phyloP scores from a whole-genome alignment of 2,329 filamentous ascomycete species.

The Hypoxylon sp. region DNA sequence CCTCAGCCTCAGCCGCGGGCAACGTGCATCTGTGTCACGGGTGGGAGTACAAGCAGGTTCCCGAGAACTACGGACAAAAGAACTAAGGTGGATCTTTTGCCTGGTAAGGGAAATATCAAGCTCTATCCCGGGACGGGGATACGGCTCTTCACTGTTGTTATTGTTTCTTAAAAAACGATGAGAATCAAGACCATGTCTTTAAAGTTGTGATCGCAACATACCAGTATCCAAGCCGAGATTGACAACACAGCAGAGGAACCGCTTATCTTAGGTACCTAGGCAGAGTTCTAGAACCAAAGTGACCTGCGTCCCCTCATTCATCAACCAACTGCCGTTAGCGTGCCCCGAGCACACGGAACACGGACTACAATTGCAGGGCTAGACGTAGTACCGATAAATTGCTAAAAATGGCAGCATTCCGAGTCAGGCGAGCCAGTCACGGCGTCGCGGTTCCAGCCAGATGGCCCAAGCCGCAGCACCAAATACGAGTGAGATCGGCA shows the following conservation, averaged over 20 bases:
- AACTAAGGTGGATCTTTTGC: background rate
- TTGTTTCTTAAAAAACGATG: background rate
- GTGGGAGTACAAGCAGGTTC: background rate
- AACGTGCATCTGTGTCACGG: background rate
- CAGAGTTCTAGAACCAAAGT: slow-evolving; percentile 35
- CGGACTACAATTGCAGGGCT: slow-evolving; percentile 17
- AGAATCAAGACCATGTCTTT: background rate
- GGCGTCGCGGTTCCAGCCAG: slow-evolving; percentile 25
- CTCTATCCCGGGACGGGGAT: background rate
- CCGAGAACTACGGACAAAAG: background rate
- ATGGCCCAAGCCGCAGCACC: slow-evolving; percentile 35
- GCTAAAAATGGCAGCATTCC: slow-evolving; percentile 37
- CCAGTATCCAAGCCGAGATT: background rate
- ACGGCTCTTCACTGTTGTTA: background rate
- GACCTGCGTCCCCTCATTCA: slow-evolving; percentile 7
- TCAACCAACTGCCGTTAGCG: slow-evolving; percentile 38
- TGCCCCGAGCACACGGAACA: slow-evolving; percentile 31
- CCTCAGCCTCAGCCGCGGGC: slow-evolving; percentile 30
- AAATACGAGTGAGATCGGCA: slow-evolving; percentile 42
- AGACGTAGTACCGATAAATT: slow-evolving; percentile 22
- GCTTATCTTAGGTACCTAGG: slow-evolving; percentile 20
- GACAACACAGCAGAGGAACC: slow-evolving; percentile 2
- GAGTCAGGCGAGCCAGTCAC: slow-evolving; percentile 34
- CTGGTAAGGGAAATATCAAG: background rate
- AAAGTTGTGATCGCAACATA: background rate